Conservation (phyloP, 106 monocot genomes). For the Allium cepa region DNA sequence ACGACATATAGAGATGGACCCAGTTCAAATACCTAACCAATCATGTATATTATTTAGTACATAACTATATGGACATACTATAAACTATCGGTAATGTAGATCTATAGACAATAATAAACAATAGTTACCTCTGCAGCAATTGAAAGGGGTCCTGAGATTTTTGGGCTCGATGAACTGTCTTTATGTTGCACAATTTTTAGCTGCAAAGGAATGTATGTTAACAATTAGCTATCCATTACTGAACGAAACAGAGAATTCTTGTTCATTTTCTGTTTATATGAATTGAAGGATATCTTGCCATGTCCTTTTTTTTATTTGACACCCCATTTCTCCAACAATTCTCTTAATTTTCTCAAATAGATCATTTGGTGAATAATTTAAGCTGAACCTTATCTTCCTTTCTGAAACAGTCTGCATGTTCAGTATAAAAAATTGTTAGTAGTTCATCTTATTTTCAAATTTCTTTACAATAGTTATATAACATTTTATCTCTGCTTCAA, state of each 20-base stretch:
- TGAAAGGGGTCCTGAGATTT: conserved; percentile 32
- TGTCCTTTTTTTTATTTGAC: conserved; percentile 45
- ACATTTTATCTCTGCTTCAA: conserved; percentile 70
- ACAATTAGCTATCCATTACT: neutral
- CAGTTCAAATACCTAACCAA: conserved; percentile 65
- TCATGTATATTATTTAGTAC: no score
- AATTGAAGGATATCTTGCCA: conserved; percentile 36
- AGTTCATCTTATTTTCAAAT: no score
- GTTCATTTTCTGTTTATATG: no score
- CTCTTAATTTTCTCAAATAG: conserved; percentile 64
- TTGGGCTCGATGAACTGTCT: conserved; percentile 30
- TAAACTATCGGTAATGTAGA: no score
- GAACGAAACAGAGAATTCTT: no score
- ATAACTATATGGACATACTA: no score
- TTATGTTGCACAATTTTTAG: conserved; percentile 57
- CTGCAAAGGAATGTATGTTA: conserved; percentile 18
- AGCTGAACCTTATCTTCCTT: conserved; percentile 86
- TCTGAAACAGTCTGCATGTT: conserved; percentile 58
- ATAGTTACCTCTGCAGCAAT: conserved; percentile 47
- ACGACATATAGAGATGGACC: conserved; percentile 78
- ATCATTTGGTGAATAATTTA: conserved; percentile 57
- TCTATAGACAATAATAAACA: neutral
- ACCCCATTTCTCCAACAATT: conserved; percentile 70
- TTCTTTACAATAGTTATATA: no score
- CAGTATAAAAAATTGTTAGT: no score